A percentile compares a stretch with the other conserved stretches of the same genome.
These are phyloP conservation scores for Penicillium sp. DNA, from an alignment of 2,329 filamentous ascomycete genomes.

Conservation along the genomic window DNA sequence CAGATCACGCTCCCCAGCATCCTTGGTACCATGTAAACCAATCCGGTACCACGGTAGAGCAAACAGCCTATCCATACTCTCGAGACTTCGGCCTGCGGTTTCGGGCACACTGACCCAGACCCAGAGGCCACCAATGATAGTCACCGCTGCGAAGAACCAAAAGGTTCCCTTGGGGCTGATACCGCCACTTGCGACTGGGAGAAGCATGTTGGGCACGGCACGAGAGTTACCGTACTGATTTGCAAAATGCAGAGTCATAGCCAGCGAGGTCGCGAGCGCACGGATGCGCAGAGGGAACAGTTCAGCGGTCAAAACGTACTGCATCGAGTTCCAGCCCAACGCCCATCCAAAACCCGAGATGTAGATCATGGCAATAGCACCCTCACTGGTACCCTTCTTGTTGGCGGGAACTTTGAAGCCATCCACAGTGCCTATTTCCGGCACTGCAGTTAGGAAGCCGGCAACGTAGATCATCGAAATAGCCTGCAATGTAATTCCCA, in stretches of 20 bases:
- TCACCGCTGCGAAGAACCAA: conserved; percentile 68
- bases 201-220: conserved; percentile 69
- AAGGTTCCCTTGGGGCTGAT: conserved; percentile 63
- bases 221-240: conserved; percentile 74
- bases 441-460: conserved; percentile 58
- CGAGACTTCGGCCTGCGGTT: conserved; percentile 54
- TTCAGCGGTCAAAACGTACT: conserved; percentile 73
- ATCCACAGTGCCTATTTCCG: conserved; percentile 49
- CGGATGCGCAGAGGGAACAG: conserved; percentile 71
- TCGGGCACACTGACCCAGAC: conserved; percentile 69
- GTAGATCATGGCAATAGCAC: conserved; percentile 68
- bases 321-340: conserved; percentile 68
- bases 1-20: conserved; percentile 28
- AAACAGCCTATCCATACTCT: conserved; percentile 67
- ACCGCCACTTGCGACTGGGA: conserved; percentile 37
- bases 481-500: conserved; percentile 57
- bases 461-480: conserved; percentile 61
- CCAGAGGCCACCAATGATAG: conserved; percentile 62
- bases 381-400: conserved; percentile 54
- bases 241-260: conserved; percentile 73
- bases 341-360: conserved; percentile 65
- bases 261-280: conserved; percentile 63
- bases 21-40: conserved; percentile 44
- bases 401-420: conserved; percentile 44
- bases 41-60: conserved; percentile 70